Evolutionary conservation across 106 monocot species (phyloP).

Genomic region (Dioscorea alata): DNA sequence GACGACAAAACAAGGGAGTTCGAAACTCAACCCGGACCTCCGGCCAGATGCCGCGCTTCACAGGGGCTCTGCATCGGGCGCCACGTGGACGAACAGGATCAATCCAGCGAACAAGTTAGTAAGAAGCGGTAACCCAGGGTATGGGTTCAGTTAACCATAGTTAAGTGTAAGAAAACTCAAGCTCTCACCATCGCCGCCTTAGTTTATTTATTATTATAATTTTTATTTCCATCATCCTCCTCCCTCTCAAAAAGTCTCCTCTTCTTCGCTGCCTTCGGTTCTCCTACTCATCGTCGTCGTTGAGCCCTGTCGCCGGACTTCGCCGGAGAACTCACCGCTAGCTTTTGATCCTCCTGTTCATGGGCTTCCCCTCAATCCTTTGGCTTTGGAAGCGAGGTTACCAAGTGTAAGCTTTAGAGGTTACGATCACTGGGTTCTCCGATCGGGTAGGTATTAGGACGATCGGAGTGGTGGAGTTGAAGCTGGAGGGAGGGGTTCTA

Average conservation of each 20-base stretch:
- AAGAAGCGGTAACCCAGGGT: neutral
- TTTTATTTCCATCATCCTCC: neutral
- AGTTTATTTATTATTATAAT: neutral
- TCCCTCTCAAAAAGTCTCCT: conserved; percentile 3
- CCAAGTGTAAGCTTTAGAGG: neutral
- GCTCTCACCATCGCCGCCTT: conserved; percentile 2
- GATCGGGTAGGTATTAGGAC: too few species aligned
- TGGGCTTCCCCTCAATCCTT: neutral
- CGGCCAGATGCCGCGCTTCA: conserved; percentile 5
- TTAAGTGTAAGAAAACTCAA: neutral
- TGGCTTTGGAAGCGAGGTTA: neutral
- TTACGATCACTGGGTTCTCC: neutral
- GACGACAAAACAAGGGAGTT: conserved; percentile 14
- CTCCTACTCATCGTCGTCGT: neutral
- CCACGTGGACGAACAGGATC: conserved; percentile 10
- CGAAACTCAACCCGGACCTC: conserved; percentile 6
- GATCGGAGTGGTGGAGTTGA: neutral
- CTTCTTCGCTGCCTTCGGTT: conserved; percentile 1
- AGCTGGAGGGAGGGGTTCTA: neutral
- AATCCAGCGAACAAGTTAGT: neutral
- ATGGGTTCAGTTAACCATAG: neutral
- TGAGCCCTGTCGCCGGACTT: neutral
- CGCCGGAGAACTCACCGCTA: neutral
- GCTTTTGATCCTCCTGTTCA: too few species aligned
- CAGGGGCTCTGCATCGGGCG: neutral